Percentiles rank a stretch among this genome's conserved stretches.
phyloP scores from a whole-genome alignment of 163 green algal genomes.

The Volvox carteri region DNA sequence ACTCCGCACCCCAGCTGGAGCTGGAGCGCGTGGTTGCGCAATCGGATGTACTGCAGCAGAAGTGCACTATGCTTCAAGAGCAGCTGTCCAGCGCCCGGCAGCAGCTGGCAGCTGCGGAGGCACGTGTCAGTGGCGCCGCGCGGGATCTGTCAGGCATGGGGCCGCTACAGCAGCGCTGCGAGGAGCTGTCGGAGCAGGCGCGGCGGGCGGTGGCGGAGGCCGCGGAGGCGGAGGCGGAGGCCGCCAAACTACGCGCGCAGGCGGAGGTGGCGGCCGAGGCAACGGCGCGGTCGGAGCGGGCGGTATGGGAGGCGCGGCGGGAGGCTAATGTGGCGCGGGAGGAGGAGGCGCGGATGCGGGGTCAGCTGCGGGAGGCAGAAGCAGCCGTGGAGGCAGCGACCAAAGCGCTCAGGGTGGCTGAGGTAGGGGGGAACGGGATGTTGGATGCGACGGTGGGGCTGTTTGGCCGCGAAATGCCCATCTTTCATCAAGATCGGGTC shows the following conservation, averaged over 20 bases:
- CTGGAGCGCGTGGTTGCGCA: conserved; percentile 26
- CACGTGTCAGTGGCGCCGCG: neutral
- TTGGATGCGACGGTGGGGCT: no score
- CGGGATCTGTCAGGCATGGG: conserved; percentile 1
- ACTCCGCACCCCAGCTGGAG: conserved; percentile 56
- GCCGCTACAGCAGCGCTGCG: conserved; percentile 25
- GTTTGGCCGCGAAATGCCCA: no score
- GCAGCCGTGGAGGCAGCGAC: neutral
- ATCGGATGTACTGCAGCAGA: conserved; percentile 39
- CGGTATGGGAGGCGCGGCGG: conserved; percentile 5
- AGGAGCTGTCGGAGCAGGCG: conserved; percentile 50
- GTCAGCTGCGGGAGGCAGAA: conserved; percentile 36
- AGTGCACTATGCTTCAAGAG: conserved; percentile 34
- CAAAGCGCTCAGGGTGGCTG: conserved; percentile 18
- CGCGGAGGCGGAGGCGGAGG: conserved; percentile 57
- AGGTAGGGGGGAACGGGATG: no score
- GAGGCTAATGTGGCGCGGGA: conserved; percentile 39
- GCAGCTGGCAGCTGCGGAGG: conserved; percentile 25
- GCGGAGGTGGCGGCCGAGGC: conserved; percentile 48
- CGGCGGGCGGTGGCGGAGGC: conserved; percentile 14
- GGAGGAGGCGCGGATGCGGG: conserved; percentile 38
- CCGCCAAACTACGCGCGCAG: conserved; percentile 33
- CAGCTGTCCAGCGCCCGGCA: conserved; percentile 37
- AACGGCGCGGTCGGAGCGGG: conserved; percentile 30
- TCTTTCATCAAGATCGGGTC: no score